Evolutionary conservation across 176 grass and related monocot species (phyloP).

Genomic region (Puya raimondii): DNA sequence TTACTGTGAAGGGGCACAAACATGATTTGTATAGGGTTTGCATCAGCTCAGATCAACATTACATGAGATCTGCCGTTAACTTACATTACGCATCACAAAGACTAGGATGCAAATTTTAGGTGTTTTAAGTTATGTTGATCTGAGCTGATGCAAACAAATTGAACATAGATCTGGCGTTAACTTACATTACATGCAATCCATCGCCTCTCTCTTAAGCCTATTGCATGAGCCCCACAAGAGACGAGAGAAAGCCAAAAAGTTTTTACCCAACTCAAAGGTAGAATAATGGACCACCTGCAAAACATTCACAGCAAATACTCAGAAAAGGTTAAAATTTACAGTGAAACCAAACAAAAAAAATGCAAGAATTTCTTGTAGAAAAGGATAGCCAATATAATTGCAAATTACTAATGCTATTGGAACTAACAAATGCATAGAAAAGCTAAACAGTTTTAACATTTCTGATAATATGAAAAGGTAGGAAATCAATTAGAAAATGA

Average conservation of each 20-base stretch:
- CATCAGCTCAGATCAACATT: too few relatives aligned
- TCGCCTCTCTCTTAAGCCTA: slow-evolving; percentile 78
- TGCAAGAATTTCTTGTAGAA: not conserved
- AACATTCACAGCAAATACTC: slow-evolving; percentile 11
- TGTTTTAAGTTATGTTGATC: too few relatives aligned
- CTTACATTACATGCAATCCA: slow-evolving; percentile 86
- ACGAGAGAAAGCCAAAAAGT: slow-evolving; percentile 75
- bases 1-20: too few relatives aligned
- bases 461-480: not conserved
- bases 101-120: too few relatives aligned
- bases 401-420: not conserved
- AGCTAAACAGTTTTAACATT: not conserved
- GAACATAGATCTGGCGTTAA: not conserved
- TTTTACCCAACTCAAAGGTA: slow-evolving; percentile 80
- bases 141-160: too few relatives aligned
- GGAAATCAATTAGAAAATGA: not conserved
- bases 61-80: not conserved
- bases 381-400: not conserved
- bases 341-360: not conserved
- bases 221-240: slow-evolving; percentile 42
- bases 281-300: slow-evolving; percentile 74
- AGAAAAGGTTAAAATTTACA: slow-evolving; percentile 5
- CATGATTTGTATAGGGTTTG: too few relatives aligned
- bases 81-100: too few relatives aligned
- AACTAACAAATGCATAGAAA: not conserved